These are phyloP conservation scores for Neoarthrinium moseri DNA, from an alignment of 2,329 filamentous ascomycete genomes.

Conservation along the genomic window DNA sequence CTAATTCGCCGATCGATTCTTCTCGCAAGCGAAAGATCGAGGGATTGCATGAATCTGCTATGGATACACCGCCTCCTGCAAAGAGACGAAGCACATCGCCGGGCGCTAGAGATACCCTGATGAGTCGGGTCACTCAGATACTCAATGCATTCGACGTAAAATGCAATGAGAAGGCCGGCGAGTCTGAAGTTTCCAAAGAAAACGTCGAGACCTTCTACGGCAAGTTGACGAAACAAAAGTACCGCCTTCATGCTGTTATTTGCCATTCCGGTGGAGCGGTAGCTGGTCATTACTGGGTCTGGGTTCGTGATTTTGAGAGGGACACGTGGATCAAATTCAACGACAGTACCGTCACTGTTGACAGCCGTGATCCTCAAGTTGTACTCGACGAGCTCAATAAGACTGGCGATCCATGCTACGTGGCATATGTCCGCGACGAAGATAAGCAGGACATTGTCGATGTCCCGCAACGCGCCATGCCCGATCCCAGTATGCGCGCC, in stretches of 20 bases:
- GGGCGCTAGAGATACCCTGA: background rate
- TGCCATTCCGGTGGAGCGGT: conserved; percentile 76
- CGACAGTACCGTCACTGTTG: conserved; percentile 74
- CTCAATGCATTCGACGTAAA: background rate
- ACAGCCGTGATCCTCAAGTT: conserved; percentile 58
- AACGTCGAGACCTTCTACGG: background rate
- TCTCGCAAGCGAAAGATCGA: conserved; percentile 1
- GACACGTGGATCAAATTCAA: conserved; percentile 92
- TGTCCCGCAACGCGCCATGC: conserved; percentile 37
- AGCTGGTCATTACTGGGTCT: conserved; percentile 94
- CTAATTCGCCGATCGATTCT: too few species aligned
- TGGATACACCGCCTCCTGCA: background rate
- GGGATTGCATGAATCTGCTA: background rate
- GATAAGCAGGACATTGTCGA: conserved; percentile 54
- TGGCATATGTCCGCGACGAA: conserved; percentile 77
- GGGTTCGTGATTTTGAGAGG: conserved; percentile 84
- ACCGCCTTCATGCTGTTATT: conserved; percentile 87
- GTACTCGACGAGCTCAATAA: conserved; percentile 68
- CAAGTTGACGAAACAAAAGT: conserved; percentile 55
- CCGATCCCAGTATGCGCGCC: conserved; percentile 3
- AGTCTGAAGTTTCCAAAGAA: background rate
- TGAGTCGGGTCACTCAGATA: background rate
- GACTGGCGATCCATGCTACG: conserved; percentile 76
- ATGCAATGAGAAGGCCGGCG: background rate
- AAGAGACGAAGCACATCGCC: background rate